Base-by-base conservation (phyloP, 2,329 filamentous ascomycete species). In the Sphaceloma murrayae region DNA sequence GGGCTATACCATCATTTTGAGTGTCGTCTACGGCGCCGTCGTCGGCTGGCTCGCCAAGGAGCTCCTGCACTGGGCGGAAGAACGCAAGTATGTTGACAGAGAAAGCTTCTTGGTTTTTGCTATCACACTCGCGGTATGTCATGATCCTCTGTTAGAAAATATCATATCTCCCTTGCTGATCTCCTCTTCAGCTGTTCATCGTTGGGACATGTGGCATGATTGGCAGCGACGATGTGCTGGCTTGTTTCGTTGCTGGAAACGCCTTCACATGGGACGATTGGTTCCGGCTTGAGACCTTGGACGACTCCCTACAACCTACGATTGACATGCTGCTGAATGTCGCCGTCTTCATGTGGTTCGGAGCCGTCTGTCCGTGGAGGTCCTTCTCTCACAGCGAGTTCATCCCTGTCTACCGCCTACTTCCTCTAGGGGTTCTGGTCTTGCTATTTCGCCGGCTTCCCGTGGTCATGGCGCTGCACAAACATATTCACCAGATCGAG, bases 321-420 rank as follows among this genome's bases (percentile, higher is more conserved):
- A 83, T 95, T 34, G 87, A 95, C 60, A 94, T 94, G 86, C 71
- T 95, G 2, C 78, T 95, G 46, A 95, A 95, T 58, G 77, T 93
- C 3, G 71, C 80, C 13, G 75, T 95, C 29, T 95, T 95, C 60
- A 77, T 94, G 62, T 95, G 86, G 87, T 89, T 84, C 54, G 87
- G 87, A 3, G 85, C 85, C 0, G 76, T 88, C 8, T 85, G 82
- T 47, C 88, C 88, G 0, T 95, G 88, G 88, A 60, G 67, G 3
- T 67, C 66, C 18, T 94, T 95, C 52, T 62, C 71, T 1, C 53
- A 70, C 52, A 89, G 84, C 58, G 58, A 67, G 6, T 72, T 91
- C 11, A 78, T 93, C 18, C 76, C 85, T 0, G 69, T 88, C 17
- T 78, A 80, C 53, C 78, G 85, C 0, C 72, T 95, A 0, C 67